Base-by-base conservation (phyloP, 1,284 basidiomycete species). In the Austroboletus niveus region DNA sequence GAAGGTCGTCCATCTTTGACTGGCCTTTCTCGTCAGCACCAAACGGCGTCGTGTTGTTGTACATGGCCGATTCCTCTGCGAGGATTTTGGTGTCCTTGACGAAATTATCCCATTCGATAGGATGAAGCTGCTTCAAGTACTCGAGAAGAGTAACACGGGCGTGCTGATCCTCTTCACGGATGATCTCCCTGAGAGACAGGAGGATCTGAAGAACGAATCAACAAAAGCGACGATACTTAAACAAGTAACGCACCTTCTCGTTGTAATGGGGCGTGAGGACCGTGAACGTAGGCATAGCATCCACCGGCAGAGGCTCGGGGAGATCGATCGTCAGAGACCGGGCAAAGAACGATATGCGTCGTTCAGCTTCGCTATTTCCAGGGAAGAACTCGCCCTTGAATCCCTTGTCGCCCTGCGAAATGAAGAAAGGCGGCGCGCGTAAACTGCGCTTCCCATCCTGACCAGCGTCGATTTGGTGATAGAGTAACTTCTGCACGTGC, bases 91-190 rank as follows among this genome's bases (percentile, higher is more conserved):
- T 99, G 70, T 99, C 97, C 77, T 98, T 95, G 62, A 99, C 97
- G 66, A 99, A 99, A 74, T 99, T 99, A 75, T 98, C 96, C 97
- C 97, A 99, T 71, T 99, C 97, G 56, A 98, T 81, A n/a, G 96
- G 95, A 70, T 99, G 96, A 38, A 99, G 80, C 72, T 99, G 96
- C 75, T 99, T 99, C 69, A 99, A 80, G 71, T 99, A 98, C 72
- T 97, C 94, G 57, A 98, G 80, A 20, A 97, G 76, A 2, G 94
- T 98, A 52, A 98, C 94, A 20, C 94, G 92, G 4, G 95, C 95
- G 69, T 85, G 95, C 70, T 95, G 92, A 66, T 98, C 94, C 67
- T 97, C 94, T 71, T 98, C 95, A 57, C 94, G 84, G 61, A 98
- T 98, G 61, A 98, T 98, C 72, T 98, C 94, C 51, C 94, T 84